Conservation (phyloP, 139 green algal species). For the Chlamydomonas sp. region DNA sequence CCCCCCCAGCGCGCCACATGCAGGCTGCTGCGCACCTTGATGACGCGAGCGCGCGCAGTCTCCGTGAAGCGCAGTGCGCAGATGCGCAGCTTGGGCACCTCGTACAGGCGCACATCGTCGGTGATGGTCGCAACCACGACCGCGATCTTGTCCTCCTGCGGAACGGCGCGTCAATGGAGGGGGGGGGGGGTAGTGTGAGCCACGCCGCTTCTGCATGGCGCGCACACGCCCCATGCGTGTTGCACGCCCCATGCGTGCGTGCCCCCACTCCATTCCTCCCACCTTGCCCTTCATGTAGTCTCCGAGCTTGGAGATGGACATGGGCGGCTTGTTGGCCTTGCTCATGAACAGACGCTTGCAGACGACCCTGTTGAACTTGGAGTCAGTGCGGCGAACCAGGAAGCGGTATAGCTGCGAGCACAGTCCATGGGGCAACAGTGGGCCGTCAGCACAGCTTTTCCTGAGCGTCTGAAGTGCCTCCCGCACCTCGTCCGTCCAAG, state of each 20-base stretch:
- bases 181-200: too few relatives aligned
- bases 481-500: too few relatives aligned
- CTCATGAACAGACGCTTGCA: constrained; percentile 95
- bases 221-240: too few relatives aligned
- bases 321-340: constrained; percentile 86
- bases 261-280: background rate
- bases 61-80: constrained; percentile 90
- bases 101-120: constrained; percentile 85
- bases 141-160: constrained; percentile 78
- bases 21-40: constrained; percentile 59
- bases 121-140: constrained; percentile 93
- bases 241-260: too few relatives aligned
- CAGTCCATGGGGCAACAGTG: background rate
- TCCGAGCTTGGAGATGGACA: constrained; percentile 90
- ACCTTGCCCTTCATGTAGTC: constrained; percentile 93
- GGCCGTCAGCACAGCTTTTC: too few relatives aligned
- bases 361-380: constrained; percentile 97
- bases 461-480: too few relatives aligned
- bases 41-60: constrained; percentile 92
- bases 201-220: too few relatives aligned
- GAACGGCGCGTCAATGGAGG: background rate
- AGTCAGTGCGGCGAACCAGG: constrained; percentile 86
- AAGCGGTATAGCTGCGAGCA: constrained; percentile 99
- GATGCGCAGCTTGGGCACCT: constrained; percentile 89
- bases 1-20: background rate